A percentile compares a stretch with the other conserved stretches of the same genome.
These are phyloP conservation scores for Penicillium decumbens DNA, from an alignment of 2,329 filamentous ascomycete species.

Conservation along the genomic window DNA sequence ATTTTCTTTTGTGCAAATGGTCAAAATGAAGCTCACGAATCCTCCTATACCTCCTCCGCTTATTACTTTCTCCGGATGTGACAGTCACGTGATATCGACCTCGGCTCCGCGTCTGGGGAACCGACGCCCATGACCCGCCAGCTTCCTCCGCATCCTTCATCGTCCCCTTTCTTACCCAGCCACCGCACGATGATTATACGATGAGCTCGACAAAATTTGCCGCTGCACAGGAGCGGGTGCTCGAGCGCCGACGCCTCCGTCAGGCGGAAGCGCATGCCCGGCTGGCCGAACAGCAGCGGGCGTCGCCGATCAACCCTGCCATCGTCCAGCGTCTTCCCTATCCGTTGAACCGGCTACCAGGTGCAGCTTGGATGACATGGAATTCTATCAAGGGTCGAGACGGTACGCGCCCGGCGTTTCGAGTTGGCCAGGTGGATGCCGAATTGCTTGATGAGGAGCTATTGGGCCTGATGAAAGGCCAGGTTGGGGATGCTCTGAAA, in stretches of 20 bases:
- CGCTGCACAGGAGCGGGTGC: conserved; percentile 81
- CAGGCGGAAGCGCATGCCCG: conserved; percentile 61
- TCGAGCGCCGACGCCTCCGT: conserved; percentile 71
- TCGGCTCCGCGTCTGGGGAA: conserved; percentile 21
- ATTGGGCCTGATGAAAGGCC: conserved; percentile 73
- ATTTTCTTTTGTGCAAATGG: no score
- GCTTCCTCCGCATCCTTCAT: not conserved
- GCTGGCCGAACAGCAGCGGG: conserved; percentile 40
- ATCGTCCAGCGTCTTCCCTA: conserved; percentile 56
- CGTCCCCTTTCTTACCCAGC: not conserved
- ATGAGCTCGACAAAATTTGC: conserved; percentile 69
- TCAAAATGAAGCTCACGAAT: not conserved
- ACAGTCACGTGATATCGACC: conserved; percentile 17
- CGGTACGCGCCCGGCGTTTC: conserved; percentile 77
- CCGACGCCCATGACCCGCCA: conserved; percentile 1
- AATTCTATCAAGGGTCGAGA: conserved; percentile 67
- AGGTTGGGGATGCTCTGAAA: conserved; percentile 82
- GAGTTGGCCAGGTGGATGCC: conserved; percentile 93
- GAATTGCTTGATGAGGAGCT: conserved; percentile 93
- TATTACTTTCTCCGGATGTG: not conserved
- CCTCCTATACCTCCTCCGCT: not conserved
- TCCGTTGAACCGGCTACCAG: conserved; percentile 56
- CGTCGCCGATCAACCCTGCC: conserved; percentile 50
- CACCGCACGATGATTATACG: conserved; percentile 33
- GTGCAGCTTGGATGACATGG: conserved; percentile 54